phyloP scores from a whole-genome alignment of 148 eudicot genomes.

The Heliosperma pusillum region DNA sequence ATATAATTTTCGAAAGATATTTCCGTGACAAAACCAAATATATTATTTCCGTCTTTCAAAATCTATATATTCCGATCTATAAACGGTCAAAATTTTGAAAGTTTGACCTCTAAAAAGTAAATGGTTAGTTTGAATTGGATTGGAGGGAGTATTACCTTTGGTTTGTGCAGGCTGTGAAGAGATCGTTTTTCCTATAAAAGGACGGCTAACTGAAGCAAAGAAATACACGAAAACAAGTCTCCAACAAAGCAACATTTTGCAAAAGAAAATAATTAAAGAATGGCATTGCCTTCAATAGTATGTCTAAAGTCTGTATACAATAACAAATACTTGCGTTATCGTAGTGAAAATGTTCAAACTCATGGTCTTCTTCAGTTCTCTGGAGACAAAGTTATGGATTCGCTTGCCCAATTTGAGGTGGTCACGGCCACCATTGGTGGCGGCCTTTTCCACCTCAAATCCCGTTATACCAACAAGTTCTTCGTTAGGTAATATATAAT shows the following conservation, averaged over 20 bases:
- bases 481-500: slow-evolving; percentile 11
- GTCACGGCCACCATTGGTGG: background rate
- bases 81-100: no score
- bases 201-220: background rate
- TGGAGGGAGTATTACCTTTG: no score
- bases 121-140: no score
- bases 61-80: no score
- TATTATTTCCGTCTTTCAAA: no score
- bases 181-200: background rate
- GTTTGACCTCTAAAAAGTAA: no score
- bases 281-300: slow-evolving; percentile 1
- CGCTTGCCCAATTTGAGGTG: slow-evolving; percentile 21
- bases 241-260: background rate
- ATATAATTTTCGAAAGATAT: no score
- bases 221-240: background rate
- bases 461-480: slow-evolving; percentile 12
- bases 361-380: slow-evolving; percentile 17
- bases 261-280: background rate
- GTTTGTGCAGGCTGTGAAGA: background rate
- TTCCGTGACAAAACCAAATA: no score
- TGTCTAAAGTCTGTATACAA: slow-evolving; percentile 22
- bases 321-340: slow-evolving; percentile 18
- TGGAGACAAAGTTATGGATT: slow-evolving; percentile 4
- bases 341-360: background rate
- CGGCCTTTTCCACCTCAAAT: slow-evolving; percentile 12